Percentiles rank a stretch among this genome's conserved stretches.
These are phyloP conservation scores for Termitomyces heimii DNA, from an alignment of 768 basidiomycete genomes.

Conservation along the genomic window DNA sequence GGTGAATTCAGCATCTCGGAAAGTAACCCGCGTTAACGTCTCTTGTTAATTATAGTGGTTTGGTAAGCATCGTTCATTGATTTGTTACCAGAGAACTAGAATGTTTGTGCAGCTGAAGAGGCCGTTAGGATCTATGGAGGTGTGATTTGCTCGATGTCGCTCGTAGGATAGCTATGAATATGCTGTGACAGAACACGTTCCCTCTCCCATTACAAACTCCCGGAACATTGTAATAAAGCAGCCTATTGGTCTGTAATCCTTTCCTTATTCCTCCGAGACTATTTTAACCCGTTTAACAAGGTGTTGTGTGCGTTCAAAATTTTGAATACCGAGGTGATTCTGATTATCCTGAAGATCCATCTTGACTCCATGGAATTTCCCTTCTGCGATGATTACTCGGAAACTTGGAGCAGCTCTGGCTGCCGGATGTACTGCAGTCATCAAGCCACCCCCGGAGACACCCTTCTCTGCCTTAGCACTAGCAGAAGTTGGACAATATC, in stretches of 20 bases:
- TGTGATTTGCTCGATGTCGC: slow-evolving; percentile 20
- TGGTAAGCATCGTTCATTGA: slow-evolving; percentile 38
- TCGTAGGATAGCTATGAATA: not conserved
- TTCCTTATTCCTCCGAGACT: not conserved
- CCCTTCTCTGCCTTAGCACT: slow-evolving; percentile 91
- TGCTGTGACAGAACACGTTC: slow-evolving; percentile 62
- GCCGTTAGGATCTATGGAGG: slow-evolving; percentile 90
- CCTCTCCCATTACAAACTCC: slow-evolving; percentile 58
- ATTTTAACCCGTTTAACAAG: slow-evolving; percentile 12
- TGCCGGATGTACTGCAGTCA: slow-evolving; percentile 93
- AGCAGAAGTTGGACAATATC: slow-evolving; percentile 57
- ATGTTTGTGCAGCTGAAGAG: slow-evolving; percentile 64
- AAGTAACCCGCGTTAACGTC: not conserved
- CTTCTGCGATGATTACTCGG: slow-evolving; percentile 91
- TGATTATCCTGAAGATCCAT: slow-evolving; percentile 48
- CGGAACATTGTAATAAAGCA: slow-evolving; percentile 93
- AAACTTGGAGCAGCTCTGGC: slow-evolving; percentile 87
- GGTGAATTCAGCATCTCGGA: slow-evolving; percentile 27
- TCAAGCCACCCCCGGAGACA: slow-evolving; percentile 94
- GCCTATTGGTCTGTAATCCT: slow-evolving; percentile 58
- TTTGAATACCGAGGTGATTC: not conserved
- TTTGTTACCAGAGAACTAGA: slow-evolving; percentile 1
- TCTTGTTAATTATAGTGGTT: slow-evolving; percentile 56
- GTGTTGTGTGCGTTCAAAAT: slow-evolving; percentile 32
- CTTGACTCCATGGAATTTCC: slow-evolving; percentile 90